Base-by-base conservation (phyloP, 2,329 filamentous ascomycete genomes). In the Hypocreales sp. region DNA sequence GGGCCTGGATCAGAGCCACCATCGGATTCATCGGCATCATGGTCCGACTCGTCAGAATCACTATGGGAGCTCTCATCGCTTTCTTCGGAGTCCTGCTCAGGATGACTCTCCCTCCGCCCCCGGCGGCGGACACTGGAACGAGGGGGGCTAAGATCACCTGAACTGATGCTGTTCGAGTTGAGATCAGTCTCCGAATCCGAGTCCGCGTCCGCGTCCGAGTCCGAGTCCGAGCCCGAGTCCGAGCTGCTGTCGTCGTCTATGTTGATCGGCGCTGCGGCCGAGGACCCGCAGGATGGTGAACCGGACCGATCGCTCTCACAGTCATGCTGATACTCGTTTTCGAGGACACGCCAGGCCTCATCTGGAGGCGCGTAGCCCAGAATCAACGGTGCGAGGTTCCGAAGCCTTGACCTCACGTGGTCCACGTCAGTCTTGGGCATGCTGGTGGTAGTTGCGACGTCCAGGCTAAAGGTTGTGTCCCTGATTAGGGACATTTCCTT, bases 381-480 rank as follows among this genome's bases (percentile, higher is more conserved):
- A 12, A 40, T 8, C 2, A 51, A 7, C 1, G 40, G 38, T 3
- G 35, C 31, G 1, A 52, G 32, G 14, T 38, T 37, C 1, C 30
- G 27, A 9, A 47, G 27, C 4, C 27, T 24, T 1, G 47, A 42
- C 2, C 25, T 25, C 1, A 27, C n/a, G 2, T 22, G 11, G 2
- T 36, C 34, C 1, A 9, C 4, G 0, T 10, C 7, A 3, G 18
- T 5, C 28, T 49, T 52, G 4, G 31, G 30, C 3, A 35, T 33
- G 0, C 30, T 29, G 4, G 46, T 42, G 0, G 28, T 19, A 5
- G 38, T 42, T 8, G 41, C 42, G 12, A 52, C 31, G 9, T 50
- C 41, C 5, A 30, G 27, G 11, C 39, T 25, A 25, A 55, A 55
- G 0, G 37, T 39, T 15, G 24, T 42, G 28, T 55, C 47, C 8